These are phyloP conservation scores for Crithidia sp. DNA, from an alignment of 208 protist species.

Conservation along the genomic window DNA sequence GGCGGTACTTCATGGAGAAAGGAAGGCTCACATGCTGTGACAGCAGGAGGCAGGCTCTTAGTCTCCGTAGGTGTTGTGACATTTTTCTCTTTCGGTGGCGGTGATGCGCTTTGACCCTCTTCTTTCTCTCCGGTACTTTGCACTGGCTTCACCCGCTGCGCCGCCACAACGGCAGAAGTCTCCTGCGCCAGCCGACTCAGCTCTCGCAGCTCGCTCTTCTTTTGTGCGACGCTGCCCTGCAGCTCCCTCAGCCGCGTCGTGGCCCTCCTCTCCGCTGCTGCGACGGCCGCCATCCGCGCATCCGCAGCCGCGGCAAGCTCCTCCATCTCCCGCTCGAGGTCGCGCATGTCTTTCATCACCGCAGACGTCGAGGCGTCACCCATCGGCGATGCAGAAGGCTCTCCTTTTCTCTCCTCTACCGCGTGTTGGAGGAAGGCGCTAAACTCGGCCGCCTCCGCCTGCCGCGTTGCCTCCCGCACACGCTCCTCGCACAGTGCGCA, in stretches of 20 bases:
- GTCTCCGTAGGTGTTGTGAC: too few species aligned
- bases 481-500: conserved; percentile 14
- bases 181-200: neutral
- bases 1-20: too few species aligned
- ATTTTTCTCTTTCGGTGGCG: too few species aligned
- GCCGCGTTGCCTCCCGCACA: conserved; percentile 2
- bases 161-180: neutral
- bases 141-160: too few species aligned
- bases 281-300: neutral
- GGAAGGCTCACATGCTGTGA: too few species aligned
- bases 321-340: conserved; percentile 1
- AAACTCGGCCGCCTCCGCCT: conserved; percentile 12
- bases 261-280: conserved; percentile 2
- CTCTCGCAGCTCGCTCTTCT: conserved; percentile 2
- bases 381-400: too few species aligned
- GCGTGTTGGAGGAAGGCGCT: neutral
- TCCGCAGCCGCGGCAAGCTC: neutral
- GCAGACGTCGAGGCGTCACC: neutral
- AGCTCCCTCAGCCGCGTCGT: neutral
- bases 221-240: neutral
- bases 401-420: neutral
- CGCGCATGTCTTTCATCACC: neutral
- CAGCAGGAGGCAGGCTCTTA: too few species aligned
- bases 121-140: too few species aligned
- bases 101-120: too few species aligned